Conservation (phyloP, 345 rosid species). For the Pseudoturritis turrita region DNA sequence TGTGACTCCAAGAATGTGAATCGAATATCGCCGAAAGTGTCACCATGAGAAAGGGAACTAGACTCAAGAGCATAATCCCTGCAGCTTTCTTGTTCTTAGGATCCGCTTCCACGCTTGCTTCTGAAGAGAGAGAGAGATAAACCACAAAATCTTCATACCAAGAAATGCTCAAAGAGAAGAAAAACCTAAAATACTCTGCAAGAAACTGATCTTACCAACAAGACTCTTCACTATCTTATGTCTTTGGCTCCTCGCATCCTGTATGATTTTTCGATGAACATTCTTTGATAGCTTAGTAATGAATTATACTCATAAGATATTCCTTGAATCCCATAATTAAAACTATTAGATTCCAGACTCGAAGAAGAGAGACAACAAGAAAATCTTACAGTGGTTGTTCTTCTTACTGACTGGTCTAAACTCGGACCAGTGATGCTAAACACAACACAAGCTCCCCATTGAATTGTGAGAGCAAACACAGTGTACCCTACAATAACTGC, state of each 20-base stretch:
- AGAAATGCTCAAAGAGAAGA: neutral
- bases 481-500: constrained; percentile 28
- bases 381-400: constrained; percentile 27
- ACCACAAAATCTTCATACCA: neutral
- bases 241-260: neutral
- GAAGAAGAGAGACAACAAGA: neutral
- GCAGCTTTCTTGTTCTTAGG: constrained; percentile 15
- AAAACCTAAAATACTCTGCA: neutral
- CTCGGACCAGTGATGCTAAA: constrained; percentile 23
- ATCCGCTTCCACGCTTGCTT: constrained; percentile 9
- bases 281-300: neutral
- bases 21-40: neutral
- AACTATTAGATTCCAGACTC: neutral
- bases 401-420: constrained; percentile 16
- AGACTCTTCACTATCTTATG: neutral
- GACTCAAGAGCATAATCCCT: constrained; percentile 17
- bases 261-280: neutral
- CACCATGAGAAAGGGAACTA: constrained; percentile 22
- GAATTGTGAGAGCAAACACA: constrained; percentile 33
- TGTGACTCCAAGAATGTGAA: constrained; percentile 1
- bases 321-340: neutral
- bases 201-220: constrained; percentile 8
- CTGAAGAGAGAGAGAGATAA: neutral
- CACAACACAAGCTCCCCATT: constrained; percentile 39
- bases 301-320: neutral